Conservation (phyloP, 2,329 filamentous ascomycete genomes). For the Aphanoascus verrucosus region DNA sequence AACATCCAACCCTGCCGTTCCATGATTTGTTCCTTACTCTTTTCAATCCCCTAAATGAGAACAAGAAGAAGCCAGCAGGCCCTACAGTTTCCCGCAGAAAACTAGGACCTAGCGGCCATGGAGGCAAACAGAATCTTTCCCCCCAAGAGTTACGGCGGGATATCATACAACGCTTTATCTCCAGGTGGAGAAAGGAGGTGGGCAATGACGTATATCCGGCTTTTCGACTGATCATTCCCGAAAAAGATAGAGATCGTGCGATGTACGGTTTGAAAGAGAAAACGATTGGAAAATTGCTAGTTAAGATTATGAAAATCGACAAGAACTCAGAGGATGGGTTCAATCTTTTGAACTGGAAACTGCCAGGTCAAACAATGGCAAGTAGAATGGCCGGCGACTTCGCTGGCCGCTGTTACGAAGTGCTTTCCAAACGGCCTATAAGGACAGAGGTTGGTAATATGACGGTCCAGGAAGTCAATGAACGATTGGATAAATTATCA, state of each 20-base stretch:
- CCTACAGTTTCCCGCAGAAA: slow-evolving; percentile 46
- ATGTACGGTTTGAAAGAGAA: slow-evolving; percentile 95
- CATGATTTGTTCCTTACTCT: slow-evolving; percentile 64
- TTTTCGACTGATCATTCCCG: slow-evolving; percentile 78
- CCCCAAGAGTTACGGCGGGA: slow-evolving; percentile 68
- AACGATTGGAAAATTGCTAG: slow-evolving; percentile 77
- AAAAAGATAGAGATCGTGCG: slow-evolving; percentile 81
- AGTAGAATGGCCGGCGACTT: slow-evolving; percentile 76
- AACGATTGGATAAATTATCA: slow-evolving; percentile 67
- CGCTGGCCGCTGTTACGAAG: slow-evolving; percentile 75
- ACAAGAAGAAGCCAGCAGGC: slow-evolving; percentile 59
- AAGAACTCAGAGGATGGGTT: slow-evolving; percentile 81
- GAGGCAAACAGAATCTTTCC: slow-evolving; percentile 39
- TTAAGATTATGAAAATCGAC: slow-evolving; percentile 85
- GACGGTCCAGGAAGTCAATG: slow-evolving; percentile 83
- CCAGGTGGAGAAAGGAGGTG: slow-evolving; percentile 75
- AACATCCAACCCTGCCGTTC: slow-evolving; percentile 68
- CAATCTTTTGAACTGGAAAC: slow-evolving; percentile 81
- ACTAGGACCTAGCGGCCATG: slow-evolving; percentile 38
- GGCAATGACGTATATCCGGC: slow-evolving; percentile 90
- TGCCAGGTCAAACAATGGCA: slow-evolving; percentile 58
- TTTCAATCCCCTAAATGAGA: slow-evolving; percentile 71
- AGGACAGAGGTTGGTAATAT: slow-evolving; percentile 62
- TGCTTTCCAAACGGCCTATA: slow-evolving; percentile 74
- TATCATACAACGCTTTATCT: slow-evolving; percentile 79